These are phyloP conservation scores for Tolypocladium ovalisporum DNA, from an alignment of 2,329 filamentous ascomycete species.

Conservation along the genomic window DNA sequence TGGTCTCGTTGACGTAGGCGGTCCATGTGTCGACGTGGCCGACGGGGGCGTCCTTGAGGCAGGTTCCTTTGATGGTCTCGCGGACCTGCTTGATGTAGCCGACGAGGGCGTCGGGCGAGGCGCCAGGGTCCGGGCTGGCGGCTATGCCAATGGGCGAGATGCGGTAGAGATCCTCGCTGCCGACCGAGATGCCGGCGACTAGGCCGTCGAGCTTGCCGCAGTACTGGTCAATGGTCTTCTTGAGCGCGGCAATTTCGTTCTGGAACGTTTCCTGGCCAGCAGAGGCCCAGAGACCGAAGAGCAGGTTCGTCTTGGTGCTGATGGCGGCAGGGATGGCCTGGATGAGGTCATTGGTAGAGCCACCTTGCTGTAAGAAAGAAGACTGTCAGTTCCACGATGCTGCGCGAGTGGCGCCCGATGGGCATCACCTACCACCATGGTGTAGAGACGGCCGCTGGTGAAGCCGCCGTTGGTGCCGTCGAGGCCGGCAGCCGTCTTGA, in stretches of 20 bases:
- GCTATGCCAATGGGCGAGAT: conserved; percentile 58
- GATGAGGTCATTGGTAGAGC: conserved; percentile 53
- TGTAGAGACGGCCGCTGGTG: conserved; percentile 63
- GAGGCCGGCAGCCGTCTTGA: conserved; percentile 53
- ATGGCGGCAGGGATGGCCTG: conserved; percentile 75
- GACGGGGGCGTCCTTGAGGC: conserved; percentile 45
- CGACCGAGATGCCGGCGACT: conserved; percentile 75
- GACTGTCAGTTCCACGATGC: conserved; percentile 8
- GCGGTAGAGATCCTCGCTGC: conserved; percentile 80
- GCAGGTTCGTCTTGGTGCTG: conserved; percentile 62
- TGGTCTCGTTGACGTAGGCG: conserved; percentile 62
- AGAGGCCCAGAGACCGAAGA: conserved; percentile 79
- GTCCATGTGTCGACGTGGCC: conserved; percentile 91
- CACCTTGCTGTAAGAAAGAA: conserved; percentile 39
- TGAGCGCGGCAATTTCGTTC: conserved; percentile 66
- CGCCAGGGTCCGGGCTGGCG: conserved; percentile 52
- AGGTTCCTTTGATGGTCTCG: conserved; percentile 50
- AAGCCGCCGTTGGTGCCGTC: conserved; percentile 51
- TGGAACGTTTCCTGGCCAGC: conserved; percentile 50
- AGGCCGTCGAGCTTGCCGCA: conserved; percentile 53
- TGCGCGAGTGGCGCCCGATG: too few relatives aligned
- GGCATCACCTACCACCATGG: conserved; percentile 40
- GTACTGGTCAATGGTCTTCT: conserved; percentile 56
- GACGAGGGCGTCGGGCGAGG: conserved; percentile 49
- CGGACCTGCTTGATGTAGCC: conserved; percentile 62